phyloP scores from a whole-genome alignment of 2,329 filamentous ascomycete genomes.

The Ophidiomyces ophidiicola region DNA sequence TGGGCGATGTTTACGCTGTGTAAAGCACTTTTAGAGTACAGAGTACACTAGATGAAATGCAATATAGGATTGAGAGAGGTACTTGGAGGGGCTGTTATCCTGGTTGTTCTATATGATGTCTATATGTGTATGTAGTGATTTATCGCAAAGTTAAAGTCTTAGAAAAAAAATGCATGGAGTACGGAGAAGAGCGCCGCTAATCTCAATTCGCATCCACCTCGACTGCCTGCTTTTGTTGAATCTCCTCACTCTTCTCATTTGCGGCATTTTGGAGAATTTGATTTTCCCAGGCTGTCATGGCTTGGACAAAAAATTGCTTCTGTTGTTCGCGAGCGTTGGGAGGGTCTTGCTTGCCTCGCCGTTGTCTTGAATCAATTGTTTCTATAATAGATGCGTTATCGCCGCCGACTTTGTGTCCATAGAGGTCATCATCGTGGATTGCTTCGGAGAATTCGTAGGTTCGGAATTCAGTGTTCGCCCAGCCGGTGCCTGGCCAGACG shows the following conservation, averaged over 20 bases:
- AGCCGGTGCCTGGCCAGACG: conserved; percentile 49
- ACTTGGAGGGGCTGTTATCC: too few relatives aligned
- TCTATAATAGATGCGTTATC: conserved; percentile 34
- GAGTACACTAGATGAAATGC: too few relatives aligned
- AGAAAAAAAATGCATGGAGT: not conserved
- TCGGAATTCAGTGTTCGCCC: conserved; percentile 61
- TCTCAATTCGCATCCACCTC: conserved; percentile 3
- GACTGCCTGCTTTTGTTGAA: conserved; percentile 12
- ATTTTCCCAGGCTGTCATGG: conserved; percentile 34
- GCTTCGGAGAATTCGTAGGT: conserved; percentile 52
- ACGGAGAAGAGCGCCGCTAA: not conserved
- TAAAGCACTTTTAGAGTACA: too few relatives aligned
- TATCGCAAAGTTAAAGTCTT: not conserved
- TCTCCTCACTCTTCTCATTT: conserved; percentile 10
- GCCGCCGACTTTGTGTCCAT: conserved; percentile 25
- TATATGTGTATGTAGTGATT: not conserved
- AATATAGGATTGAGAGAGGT: too few relatives aligned
- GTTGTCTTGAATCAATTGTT: conserved; percentile 31
- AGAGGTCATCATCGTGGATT: conserved; percentile 37
- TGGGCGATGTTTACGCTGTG: too few relatives aligned
- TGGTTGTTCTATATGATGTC: not conserved
- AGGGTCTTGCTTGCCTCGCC: conserved; percentile 26
- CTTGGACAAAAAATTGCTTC: conserved; percentile 28
- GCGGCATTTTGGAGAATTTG: conserved; percentile 15
- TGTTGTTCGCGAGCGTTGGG: conserved; percentile 28